A percentile compares a stretch with the other conserved stretches of the same genome.
Conservation (phyloP, 2,329 filamentous ascomycete species). For the Geoglossum cookeanum region DNA sequence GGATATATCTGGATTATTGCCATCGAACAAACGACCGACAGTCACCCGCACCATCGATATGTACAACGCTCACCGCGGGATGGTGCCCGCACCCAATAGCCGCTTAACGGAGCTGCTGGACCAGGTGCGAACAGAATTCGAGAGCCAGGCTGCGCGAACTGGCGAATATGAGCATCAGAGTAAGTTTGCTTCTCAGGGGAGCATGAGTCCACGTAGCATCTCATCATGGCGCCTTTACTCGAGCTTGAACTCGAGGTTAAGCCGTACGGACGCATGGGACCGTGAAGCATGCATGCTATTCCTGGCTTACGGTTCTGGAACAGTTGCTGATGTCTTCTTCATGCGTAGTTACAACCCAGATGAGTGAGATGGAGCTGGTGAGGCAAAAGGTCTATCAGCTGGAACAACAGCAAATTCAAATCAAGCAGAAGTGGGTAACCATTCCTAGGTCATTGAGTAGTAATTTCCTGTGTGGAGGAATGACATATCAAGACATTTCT, state of each 20-base stretch:
- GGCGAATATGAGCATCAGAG: constrained; percentile 86
- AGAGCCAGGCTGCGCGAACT: constrained; percentile 59
- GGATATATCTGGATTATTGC: neutral
- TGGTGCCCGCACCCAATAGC: constrained; percentile 50
- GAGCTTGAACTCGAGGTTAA: neutral
- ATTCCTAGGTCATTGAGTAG: neutral
- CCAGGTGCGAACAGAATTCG: constrained; percentile 77
- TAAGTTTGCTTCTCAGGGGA: constrained; percentile 35
- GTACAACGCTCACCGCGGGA: constrained; percentile 75
- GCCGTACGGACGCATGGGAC: neutral
- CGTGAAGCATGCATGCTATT: neutral
- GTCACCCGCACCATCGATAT: constrained; percentile 29
- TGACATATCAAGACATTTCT: neutral
- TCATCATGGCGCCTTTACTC: neutral
- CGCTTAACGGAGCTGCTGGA: constrained; percentile 86
- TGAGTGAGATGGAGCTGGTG: constrained; percentile 89
- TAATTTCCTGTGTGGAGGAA: neutral
- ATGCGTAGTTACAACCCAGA: constrained; percentile 60
- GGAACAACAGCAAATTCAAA: constrained; percentile 70
- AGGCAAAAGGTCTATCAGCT: constrained; percentile 83
- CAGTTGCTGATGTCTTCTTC: neutral
- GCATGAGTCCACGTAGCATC: neutral
- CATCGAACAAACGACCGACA: neutral
- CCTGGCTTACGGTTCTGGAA: neutral
- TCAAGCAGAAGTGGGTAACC: constrained; percentile 70